Conservation (phyloP, 1,284 basidiomycete species). For the Salmacisia buchloeana region DNA sequence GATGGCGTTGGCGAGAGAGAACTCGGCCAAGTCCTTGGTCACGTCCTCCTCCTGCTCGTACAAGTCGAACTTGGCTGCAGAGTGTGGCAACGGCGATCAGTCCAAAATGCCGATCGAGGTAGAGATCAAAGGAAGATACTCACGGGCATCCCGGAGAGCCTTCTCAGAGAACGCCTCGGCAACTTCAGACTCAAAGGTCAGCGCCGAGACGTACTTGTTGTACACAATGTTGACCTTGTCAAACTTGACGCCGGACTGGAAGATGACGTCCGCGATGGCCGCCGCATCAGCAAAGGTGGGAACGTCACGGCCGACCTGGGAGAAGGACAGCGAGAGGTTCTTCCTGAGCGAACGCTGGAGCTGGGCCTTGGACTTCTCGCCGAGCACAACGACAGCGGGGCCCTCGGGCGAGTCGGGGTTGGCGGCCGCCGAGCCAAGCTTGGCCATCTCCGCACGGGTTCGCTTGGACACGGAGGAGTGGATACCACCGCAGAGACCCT, state of each 20-base stretch:
- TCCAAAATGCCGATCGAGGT: not conserved
- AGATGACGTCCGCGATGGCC: conserved; percentile 85
- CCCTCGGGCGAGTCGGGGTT: conserved; percentile 46
- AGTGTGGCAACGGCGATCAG: conserved; percentile 13
- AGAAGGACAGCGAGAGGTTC: conserved; percentile 82
- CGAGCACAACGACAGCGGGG: conserved; percentile 60
- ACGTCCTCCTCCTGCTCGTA: conserved; percentile 60
- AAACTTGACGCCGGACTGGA: conserved; percentile 76
- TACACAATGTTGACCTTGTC: conserved; percentile 81
- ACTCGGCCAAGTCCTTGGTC: conserved; percentile 89
- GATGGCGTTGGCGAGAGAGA: conserved; percentile 92
- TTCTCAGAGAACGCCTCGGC: conserved; percentile 60
- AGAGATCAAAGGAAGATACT: not conserved
- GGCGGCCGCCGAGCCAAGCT: conserved; percentile 55
- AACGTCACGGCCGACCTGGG: conserved; percentile 93
- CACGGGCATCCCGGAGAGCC: conserved; percentile 58
- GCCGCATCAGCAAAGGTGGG: conserved; percentile 95
- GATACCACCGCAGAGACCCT: conserved; percentile 99
- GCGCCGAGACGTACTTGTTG: conserved; percentile 90
- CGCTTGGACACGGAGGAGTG: conserved; percentile 93
- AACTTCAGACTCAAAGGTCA: conserved; percentile 78
- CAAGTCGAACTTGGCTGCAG: conserved; percentile 32
- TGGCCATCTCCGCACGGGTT: conserved; percentile 62
- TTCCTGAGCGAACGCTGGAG: conserved; percentile 64
- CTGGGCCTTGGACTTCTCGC: conserved; percentile 96